phyloP scores from a whole-genome alignment of 306 rosid species.

The Acmispon strigosus region DNA sequence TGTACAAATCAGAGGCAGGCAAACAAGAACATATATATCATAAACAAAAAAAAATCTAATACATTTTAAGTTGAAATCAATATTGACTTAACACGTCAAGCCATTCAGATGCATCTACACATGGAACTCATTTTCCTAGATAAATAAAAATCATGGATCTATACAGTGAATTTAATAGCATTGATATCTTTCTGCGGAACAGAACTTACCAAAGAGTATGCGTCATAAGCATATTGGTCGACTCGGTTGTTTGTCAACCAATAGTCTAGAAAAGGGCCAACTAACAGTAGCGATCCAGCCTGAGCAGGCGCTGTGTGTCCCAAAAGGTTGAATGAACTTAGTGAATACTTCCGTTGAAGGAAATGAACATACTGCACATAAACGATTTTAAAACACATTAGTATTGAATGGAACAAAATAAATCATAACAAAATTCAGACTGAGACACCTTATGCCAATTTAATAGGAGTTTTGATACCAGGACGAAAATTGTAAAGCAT shows the following conservation, averaged over 20 bases:
- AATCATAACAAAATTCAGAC: neutral
- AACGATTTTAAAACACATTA: slow-evolving; percentile 19
- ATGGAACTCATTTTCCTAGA: neutral
- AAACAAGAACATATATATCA: no score
- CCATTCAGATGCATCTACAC: neutral
- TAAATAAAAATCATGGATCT: neutral
- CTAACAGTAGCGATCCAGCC: slow-evolving; percentile 55
- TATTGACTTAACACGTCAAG: neutral
- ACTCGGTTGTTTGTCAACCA: slow-evolving; percentile 77
- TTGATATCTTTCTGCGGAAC: neutral
- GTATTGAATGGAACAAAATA: neutral
- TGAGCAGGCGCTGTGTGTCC: slow-evolving; percentile 96
- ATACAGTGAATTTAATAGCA: neutral
- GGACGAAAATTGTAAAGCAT: neutral
- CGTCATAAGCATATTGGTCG: slow-evolving; percentile 41
- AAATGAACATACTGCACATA: slow-evolving; percentile 75
- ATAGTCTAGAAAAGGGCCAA: slow-evolving; percentile 79
- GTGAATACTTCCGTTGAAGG: slow-evolving; percentile 85
- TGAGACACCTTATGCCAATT: neutral
- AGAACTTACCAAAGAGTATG: slow-evolving; percentile 47
- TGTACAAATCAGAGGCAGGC: no score
- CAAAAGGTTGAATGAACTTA: slow-evolving; percentile 80
- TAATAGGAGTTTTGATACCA: neutral
- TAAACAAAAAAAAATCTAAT: no score
- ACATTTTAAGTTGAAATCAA: no score